A percentile compares a stretch with the other conserved stretches of the same genome.
phyloP scores from a whole-genome alignment of 371 early-diverging fungal genomes.

The Mucor irregularis region DNA sequence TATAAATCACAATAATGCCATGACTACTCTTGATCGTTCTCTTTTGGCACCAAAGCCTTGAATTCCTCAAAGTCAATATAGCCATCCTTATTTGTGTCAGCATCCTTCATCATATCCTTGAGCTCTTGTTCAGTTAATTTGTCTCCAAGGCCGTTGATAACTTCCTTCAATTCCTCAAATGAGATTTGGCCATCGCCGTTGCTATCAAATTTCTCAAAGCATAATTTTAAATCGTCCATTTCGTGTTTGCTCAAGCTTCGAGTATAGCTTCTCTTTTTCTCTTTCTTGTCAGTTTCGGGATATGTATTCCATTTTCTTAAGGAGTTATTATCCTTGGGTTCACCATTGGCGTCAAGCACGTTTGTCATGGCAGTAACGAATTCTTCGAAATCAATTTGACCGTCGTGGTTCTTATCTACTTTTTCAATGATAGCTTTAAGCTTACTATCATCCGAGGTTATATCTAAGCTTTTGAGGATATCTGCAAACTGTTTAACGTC shows the following conservation, averaged over 20 bases:
- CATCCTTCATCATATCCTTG: slow-evolving; percentile 83
- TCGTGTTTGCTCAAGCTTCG: slow-evolving; percentile 35
- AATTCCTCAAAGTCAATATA: slow-evolving; percentile 62
- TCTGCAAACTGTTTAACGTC: slow-evolving; percentile 10
- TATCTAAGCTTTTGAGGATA: slow-evolving; percentile 22
- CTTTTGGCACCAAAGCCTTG: slow-evolving; percentile 53
- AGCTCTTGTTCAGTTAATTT: slow-evolving; percentile 72
- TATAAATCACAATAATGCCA: not conserved
- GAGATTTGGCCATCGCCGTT: slow-evolving; percentile 74
- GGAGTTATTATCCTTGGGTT: slow-evolving; percentile 2
- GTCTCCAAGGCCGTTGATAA: slow-evolving; percentile 73
- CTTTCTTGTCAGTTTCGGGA: not conserved
- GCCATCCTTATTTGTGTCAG: slow-evolving; percentile 75
- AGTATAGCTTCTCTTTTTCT: slow-evolving; percentile 1
- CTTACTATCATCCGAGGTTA: slow-evolving; percentile 8
- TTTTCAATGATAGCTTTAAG: slow-evolving; percentile 4
- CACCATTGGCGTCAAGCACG: slow-evolving; percentile 1
- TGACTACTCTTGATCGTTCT: not conserved
- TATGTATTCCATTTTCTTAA: slow-evolving; percentile 8
- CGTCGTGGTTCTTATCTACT: slow-evolving; percentile 35
- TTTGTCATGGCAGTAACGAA: slow-evolving; percentile 69
- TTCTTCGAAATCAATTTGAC: slow-evolving; percentile 66
- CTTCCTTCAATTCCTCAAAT: slow-evolving; percentile 66
- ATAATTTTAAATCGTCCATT: slow-evolving; percentile 63
- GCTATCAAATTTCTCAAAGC: slow-evolving; percentile 76